phyloP scores from a whole-genome alignment of 2,329 filamentous ascomycete genomes.

The Hymenoscyphus linearis region DNA sequence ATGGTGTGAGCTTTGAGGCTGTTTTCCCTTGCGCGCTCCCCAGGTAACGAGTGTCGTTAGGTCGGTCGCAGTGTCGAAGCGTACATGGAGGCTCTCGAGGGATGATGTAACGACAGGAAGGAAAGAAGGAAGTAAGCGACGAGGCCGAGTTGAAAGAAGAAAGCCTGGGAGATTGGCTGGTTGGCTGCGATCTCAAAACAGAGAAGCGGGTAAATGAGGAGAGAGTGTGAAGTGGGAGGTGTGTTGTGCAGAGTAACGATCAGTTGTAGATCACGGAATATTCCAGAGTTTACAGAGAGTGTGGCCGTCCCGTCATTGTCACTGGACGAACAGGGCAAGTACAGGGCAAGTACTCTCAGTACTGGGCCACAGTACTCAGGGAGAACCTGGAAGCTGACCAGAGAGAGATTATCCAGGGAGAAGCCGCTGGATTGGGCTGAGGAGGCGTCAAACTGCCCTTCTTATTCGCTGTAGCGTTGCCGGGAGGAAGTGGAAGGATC shows the following conservation, averaged over 20 bases:
- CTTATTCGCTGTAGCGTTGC: neutral
- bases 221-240: neutral
- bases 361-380: too few relatives aligned
- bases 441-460: neutral
- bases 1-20: neutral
- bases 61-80: neutral
- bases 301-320: neutral
- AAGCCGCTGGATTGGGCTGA: neutral
- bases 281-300: neutral
- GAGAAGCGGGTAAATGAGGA: neutral
- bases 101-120: constrained; percentile 2
- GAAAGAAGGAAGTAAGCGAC: neutral
- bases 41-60: neutral
- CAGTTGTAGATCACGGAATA: too few relatives aligned
- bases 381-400: neutral
- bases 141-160: neutral
- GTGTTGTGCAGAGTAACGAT: neutral
- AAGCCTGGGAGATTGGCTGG: neutral
- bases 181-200: too few relatives aligned
- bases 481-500: neutral
- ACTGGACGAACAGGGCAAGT: neutral
- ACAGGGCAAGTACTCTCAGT: neutral
- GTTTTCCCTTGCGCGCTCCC: neutral
- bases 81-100: neutral
- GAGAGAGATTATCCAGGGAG: neutral